These are phyloP conservation scores for Diaporthe ilicicola DNA, from an alignment of 2,329 filamentous ascomycete genomes.

Conservation along the genomic window DNA sequence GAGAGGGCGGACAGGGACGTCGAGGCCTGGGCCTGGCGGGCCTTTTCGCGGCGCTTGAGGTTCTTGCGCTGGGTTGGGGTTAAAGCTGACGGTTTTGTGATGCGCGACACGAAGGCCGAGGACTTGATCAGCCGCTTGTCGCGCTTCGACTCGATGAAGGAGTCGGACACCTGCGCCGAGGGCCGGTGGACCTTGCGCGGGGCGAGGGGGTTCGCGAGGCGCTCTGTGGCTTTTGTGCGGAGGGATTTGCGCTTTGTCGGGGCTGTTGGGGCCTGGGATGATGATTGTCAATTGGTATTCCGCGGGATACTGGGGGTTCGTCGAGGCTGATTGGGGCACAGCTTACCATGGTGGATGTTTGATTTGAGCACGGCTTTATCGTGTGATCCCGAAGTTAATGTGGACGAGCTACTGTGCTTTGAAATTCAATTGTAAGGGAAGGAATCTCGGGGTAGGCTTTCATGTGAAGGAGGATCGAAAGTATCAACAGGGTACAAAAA, in stretches of 20 bases:
- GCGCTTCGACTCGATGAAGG: conserved; percentile 77
- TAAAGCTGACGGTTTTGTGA: conserved; percentile 65
- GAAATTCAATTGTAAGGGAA: too few species aligned
- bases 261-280: conserved; percentile 40
- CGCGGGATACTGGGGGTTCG: not conserved
- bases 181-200: conserved; percentile 62
- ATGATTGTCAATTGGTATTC: conserved; percentile 2
- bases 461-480: conserved; percentile 11
- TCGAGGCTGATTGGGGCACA: too few species aligned
- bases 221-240: conserved; percentile 63
- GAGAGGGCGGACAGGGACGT: conserved; percentile 79
- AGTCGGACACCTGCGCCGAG: conserved; percentile 59
- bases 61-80: conserved; percentile 49
- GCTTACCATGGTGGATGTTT: conserved; percentile 24
- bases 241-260: conserved; percentile 65
- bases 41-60: conserved; percentile 46
- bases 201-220: conserved; percentile 59
- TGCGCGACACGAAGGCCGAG: conserved; percentile 79
- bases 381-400: not conserved
- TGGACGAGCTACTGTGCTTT: not conserved
- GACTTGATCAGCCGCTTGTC: conserved; percentile 87
- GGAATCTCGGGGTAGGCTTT: not conserved
- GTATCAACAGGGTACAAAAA: conserved; percentile 2
- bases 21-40: conserved; percentile 68
- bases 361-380: not conserved